These are phyloP conservation scores for Diaporthe eres DNA, from an alignment of 2,329 filamentous ascomycete genomes.

Conservation along the genomic window DNA sequence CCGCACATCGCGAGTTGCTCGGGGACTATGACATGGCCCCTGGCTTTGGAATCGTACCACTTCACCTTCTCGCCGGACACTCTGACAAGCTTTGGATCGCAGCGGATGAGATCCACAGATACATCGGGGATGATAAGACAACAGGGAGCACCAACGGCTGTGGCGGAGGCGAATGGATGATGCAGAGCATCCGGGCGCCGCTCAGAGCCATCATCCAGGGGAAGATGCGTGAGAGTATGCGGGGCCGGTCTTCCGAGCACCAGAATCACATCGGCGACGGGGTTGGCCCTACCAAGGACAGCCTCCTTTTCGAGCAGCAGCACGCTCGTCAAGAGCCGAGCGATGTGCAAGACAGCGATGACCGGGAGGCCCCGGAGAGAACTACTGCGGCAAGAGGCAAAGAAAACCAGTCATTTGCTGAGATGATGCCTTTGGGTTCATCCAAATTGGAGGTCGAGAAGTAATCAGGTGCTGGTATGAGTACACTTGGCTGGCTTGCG, in stretches of 20 bases:
- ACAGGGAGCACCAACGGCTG: neutral
- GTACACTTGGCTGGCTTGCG: neutral
- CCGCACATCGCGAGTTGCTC: neutral
- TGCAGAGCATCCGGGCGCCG: neutral
- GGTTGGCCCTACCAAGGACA: neutral
- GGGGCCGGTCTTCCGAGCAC: neutral
- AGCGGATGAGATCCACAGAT: slow-evolving; percentile 2
- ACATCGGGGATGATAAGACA: neutral
- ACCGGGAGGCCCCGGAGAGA: too few relatives aligned
- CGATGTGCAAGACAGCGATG: neutral
- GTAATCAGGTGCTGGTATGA: neutral
- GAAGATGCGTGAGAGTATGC: neutral
- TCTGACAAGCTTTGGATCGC: slow-evolving; percentile 8
- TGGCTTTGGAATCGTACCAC: neutral
- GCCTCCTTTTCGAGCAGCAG: neutral
- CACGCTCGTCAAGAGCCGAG: neutral
- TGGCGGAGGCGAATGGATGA: neutral
- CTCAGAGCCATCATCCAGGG: neutral
- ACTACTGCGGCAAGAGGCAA: too few relatives aligned
- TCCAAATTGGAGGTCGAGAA: neutral
- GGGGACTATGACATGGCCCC: neutral
- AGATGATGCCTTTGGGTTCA: too few relatives aligned
- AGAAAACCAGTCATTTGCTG: neutral
- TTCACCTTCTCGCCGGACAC: neutral
- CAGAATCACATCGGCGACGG: neutral